Percentiles rank a stretch among this genome's conserved stretches.
Conservation (phyloP, 2,329 filamentous ascomycete genomes). For the Neofusicoccum ribis region DNA sequence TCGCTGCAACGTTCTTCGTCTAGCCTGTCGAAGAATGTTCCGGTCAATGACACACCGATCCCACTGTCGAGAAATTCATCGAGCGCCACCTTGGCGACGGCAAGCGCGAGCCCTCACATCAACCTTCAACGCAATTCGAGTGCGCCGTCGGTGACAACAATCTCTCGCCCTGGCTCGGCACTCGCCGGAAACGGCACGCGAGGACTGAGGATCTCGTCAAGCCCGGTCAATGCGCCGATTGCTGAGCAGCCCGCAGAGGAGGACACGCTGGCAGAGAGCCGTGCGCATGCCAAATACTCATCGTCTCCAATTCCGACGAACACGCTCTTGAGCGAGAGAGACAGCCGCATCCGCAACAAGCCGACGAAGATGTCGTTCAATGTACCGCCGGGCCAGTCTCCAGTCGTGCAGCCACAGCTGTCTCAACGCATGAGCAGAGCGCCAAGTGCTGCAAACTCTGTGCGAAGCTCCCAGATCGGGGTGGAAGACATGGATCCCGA, state of each 20-base stretch:
- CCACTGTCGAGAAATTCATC: constrained; percentile 8
- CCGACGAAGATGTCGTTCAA: constrained; percentile 13
- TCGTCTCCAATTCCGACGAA: neutral
- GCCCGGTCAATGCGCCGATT: constrained; percentile 10
- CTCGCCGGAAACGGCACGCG: neutral
- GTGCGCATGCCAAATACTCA: neutral
- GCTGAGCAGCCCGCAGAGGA: neutral
- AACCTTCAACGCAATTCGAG: constrained; percentile 13
- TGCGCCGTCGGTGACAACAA: neutral
- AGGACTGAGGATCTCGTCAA: constrained; percentile 6
- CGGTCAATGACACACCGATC: neutral
- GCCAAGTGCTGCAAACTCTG: neutral
- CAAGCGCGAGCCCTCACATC: neutral
- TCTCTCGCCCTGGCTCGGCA: constrained; percentile 1
- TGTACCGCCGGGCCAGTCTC: neutral
- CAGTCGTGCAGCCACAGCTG: neutral
- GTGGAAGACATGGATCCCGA: constrained; percentile 58
- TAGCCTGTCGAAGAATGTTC: constrained; percentile 20
- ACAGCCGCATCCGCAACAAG: constrained; percentile 14
- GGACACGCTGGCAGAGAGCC: neutral
- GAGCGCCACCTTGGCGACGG: neutral
- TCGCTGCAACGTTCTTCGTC: constrained; percentile 29
- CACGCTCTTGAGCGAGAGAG: constrained; percentile 13
- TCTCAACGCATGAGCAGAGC: neutral
- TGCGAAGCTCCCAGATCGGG: constrained; percentile 36